Base-by-base conservation (phyloP, 495 filamentous ascomycete genomes). In the Lentithecium fluviatile region DNA sequence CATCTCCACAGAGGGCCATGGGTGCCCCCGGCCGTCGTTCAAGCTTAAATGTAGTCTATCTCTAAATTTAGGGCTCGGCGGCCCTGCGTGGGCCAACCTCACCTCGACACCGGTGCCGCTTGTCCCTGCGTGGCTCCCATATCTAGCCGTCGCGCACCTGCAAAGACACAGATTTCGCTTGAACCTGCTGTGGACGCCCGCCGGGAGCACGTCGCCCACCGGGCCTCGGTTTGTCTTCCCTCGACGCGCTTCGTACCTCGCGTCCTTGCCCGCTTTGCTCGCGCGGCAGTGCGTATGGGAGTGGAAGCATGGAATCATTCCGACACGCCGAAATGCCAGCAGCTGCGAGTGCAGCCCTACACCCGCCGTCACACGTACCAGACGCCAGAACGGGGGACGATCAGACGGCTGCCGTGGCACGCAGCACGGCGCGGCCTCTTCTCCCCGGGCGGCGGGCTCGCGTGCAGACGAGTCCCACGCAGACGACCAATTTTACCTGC, bases 31-130 rank as follows among this genome's bases (percentile, higher is more conserved):
- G 25, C 20, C 17, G 13, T 2, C 23, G n/a, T 42, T 32, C 46
- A 55, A 53, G 58, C 58, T 61, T 61, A 57, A 49, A 45, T 36
- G 52, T 32, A 62, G 64, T 61, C 58, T 66, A 66, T 66, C 38
- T 52, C 52, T 60, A 62, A 37, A 45, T 49, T 52, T 61, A 61
- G 52, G 15, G 3, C 6, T 15, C 17, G 36, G 20, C 24, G 0
- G 2, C 51, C 10, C 12, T 8, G 11, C 12, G 19, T 23, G 52
- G 38, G 32, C 38, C 34, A 58, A 57, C 60, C 60, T 63, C 60
- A 65, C 62, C 50, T 60, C 57, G 29, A 56, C 43, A 23, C 49
- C 51, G 40, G 62, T 49, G 48, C 45, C 47, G 51, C 56, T 49
- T 56, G 56, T 47, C 64, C 64, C 57, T 60, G 63, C 63, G 63